Evolutionary conservation across 2,329 filamentous ascomycete genomes (phyloP).

Genomic region (Pestalotiopsis sp.): DNA sequence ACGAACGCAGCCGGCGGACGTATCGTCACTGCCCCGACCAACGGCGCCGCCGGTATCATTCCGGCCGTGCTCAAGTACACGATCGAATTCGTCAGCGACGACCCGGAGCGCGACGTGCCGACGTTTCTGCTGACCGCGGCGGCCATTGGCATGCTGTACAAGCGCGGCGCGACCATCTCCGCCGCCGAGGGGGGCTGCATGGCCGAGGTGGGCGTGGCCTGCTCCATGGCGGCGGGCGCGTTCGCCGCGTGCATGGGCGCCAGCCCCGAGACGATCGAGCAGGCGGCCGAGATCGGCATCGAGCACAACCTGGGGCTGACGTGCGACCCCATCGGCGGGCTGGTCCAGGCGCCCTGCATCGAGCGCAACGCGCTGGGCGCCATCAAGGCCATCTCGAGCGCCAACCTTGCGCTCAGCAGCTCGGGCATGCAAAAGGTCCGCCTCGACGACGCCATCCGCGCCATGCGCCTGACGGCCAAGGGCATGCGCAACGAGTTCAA

Average conservation of each 20-base stretch:
- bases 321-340: conserved; percentile 52
- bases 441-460: conserved; percentile 52
- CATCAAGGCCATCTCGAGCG: conserved; percentile 53
- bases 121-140: conserved; percentile 52
- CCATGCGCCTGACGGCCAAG: conserved; percentile 52
- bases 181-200: conserved; percentile 55
- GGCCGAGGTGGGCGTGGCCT: conserved; percentile 56
- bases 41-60: conserved; percentile 54
- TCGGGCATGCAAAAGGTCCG: conserved; percentile 49
- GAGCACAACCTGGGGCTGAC: conserved; percentile 55
- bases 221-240: conserved; percentile 53
- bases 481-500: conserved; percentile 58
- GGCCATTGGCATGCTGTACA: conserved; percentile 56
- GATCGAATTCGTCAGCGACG: conserved; percentile 52
- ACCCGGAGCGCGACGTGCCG: conserved; percentile 49
- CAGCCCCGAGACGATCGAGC: conserved; percentile 51
- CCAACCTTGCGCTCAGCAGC: conserved; percentile 50
- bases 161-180: conserved; percentile 54
- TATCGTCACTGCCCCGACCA: conserved; percentile 54
- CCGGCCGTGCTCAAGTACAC: conserved; percentile 54
- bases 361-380: conserved; percentile 53
- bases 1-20: conserved; percentile 54
- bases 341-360: conserved; percentile 55
- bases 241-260: conserved; percentile 56
- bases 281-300: conserved; percentile 55